Evolutionary conservation across 176 grass and related monocot genomes (phyloP).

Genomic region (Carex myosuroides): DNA sequence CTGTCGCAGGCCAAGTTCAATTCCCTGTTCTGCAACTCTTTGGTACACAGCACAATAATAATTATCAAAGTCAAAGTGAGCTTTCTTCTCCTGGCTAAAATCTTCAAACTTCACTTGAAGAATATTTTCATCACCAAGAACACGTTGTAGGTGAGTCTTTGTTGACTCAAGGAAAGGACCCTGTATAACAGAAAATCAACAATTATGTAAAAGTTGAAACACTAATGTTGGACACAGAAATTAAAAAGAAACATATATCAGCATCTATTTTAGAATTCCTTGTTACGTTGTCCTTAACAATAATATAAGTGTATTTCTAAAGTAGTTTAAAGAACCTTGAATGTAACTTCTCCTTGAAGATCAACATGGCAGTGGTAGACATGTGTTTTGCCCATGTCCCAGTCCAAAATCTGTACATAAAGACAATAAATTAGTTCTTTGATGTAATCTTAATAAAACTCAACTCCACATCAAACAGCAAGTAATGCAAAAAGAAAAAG

Average conservation of each 20-base stretch:
- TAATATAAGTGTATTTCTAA: too few relatives aligned
- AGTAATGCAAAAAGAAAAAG: background rate
- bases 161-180: background rate
- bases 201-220: background rate
- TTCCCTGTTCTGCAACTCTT: conserved; percentile 35
- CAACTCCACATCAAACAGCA: background rate
- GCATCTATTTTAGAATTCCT: background rate
- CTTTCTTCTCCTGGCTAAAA: background rate
- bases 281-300: background rate
- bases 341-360: conserved; percentile 25
- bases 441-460: background rate
- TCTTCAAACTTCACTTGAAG: conserved; percentile 53
- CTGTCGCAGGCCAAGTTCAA: conserved; percentile 38
- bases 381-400: conserved; percentile 32
- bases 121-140: conserved; percentile 73
- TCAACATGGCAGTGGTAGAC: conserved; percentile 62
- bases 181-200: background rate
- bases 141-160: conserved; percentile 51
- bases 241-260: background rate
- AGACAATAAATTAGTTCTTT: background rate
- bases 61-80: background rate
- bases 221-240: background rate
- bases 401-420: too few relatives aligned
- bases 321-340: conserved; percentile 37
- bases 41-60: conserved; percentile 29